Percentiles rank a stretch among this genome's conserved stretches.
Conservation (phyloP, 2,329 filamentous ascomycete species). For the Calcarisporium arbuscula region DNA sequence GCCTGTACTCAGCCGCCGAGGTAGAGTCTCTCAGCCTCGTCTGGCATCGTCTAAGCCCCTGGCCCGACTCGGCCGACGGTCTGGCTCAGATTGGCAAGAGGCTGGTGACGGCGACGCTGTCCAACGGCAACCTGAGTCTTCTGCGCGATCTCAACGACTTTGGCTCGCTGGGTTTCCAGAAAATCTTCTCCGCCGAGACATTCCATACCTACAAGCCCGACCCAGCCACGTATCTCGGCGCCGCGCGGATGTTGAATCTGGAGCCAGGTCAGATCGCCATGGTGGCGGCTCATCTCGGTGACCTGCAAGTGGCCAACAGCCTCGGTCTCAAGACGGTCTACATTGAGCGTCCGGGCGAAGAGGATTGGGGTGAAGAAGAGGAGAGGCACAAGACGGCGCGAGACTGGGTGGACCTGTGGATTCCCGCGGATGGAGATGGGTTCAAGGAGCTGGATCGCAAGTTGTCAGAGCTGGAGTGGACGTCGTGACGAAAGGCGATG, state of each 20-base stretch:
- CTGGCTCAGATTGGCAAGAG: constrained; percentile 41
- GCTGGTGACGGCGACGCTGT: constrained; percentile 60
- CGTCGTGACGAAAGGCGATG: not conserved
- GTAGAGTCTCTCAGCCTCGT: constrained; percentile 56
- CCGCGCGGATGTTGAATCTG: constrained; percentile 50
- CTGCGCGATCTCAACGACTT: constrained; percentile 56
- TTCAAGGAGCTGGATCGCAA: constrained; percentile 22
- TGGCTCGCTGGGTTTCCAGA: constrained; percentile 54
- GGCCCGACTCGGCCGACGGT: constrained; percentile 56
- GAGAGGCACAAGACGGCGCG: constrained; percentile 45
- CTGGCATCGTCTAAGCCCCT: constrained; percentile 69
- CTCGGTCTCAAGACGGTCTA: constrained; percentile 67
- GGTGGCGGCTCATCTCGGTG: constrained; percentile 69
- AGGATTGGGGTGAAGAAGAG: constrained; percentile 49
- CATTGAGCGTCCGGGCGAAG: constrained; percentile 62
- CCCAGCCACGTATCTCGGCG: constrained; percentile 61
- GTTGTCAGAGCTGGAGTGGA: constrained; percentile 15
- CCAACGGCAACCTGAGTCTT: constrained; percentile 67
- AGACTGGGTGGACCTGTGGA: constrained; percentile 33
- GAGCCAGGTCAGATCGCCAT: constrained; percentile 60
- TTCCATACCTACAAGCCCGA: constrained; percentile 73
- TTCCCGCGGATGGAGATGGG: constrained; percentile 24
- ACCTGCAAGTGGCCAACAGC: constrained; percentile 59
- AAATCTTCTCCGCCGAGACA: constrained; percentile 60
- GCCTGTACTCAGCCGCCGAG: constrained; percentile 57